Conservation (phyloP, 2,329 filamentous ascomycete species). For the Botrytis cinerea region DNA sequence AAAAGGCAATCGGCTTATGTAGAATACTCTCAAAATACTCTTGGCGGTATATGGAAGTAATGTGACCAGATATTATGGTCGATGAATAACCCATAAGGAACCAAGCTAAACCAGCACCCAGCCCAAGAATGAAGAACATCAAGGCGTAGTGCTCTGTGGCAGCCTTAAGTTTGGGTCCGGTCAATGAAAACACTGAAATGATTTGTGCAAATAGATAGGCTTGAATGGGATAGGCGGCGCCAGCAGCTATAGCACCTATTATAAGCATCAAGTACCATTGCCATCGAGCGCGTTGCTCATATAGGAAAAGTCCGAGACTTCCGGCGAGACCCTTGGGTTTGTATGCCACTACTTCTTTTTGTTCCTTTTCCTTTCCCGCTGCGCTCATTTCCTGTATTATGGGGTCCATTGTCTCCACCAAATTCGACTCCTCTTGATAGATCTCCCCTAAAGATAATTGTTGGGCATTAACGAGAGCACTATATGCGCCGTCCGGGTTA, state of each 20-base stretch:
- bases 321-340: constrained; percentile 47
- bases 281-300: constrained; percentile 56
- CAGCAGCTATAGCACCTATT: constrained; percentile 43
- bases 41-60: constrained; percentile 44
- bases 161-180: constrained; percentile 29
- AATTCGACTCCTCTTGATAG: constrained; percentile 34
- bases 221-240: constrained; percentile 44
- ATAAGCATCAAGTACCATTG: constrained; percentile 53
- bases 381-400: constrained; percentile 32
- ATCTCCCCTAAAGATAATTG: constrained; percentile 39
- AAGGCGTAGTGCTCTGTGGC: constrained; percentile 50
- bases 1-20: constrained; percentile 47
- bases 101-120: constrained; percentile 44
- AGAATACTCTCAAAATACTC: constrained; percentile 50
- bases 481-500: constrained; percentile 62
- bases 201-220: constrained; percentile 42
- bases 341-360: constrained; percentile 37
- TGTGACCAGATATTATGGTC: constrained; percentile 42
- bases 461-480: constrained; percentile 65
- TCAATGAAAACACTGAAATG: constrained; percentile 38
- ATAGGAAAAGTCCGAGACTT: constrained; percentile 57
- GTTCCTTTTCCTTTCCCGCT: constrained; percentile 32
- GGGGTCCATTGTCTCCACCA: constrained; percentile 33
- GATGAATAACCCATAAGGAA: constrained; percentile 43
- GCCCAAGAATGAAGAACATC: constrained; percentile 52